phyloP scores from a whole-genome alignment of 1,284 basidiomycete genomes.

The Irpex rosettiformis region DNA sequence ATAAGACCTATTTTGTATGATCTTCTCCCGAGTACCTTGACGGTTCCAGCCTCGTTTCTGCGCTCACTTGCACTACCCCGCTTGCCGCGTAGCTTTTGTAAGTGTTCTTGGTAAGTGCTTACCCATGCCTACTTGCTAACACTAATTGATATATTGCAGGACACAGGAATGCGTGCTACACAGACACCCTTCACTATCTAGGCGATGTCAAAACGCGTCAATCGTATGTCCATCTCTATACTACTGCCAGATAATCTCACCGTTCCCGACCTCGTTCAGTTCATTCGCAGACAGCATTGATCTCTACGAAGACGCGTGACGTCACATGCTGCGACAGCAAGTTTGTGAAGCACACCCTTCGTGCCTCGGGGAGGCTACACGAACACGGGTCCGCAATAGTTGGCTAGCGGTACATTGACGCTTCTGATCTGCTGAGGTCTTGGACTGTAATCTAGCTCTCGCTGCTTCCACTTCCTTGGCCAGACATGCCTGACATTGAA shows the following conservation, averaged over 20 bases:
- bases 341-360: neutral
- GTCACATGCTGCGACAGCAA: neutral
- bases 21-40: conserved; percentile 5
- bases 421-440: neutral
- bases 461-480: neutral
- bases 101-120: neutral
- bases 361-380: neutral
- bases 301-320: neutral
- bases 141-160: neutral
- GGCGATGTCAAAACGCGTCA: neutral
- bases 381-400: conserved; percentile 1
- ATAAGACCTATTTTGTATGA: conserved; percentile 7
- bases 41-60: conserved; percentile 4
- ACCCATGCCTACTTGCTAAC: neutral
- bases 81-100: conserved; percentile 1
- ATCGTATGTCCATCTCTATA: neutral
- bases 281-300: neutral
- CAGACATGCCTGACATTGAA: neutral
- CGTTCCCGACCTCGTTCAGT: neutral
- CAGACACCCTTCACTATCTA: neutral
- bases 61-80: neutral
- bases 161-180: neutral
- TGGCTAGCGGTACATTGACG: neutral
- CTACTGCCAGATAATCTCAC: neutral
- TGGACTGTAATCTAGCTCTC: neutral